These are phyloP conservation scores for Conoideocrella luteorostrata DNA, from an alignment of 2,329 filamentous ascomycete species.

Conservation along the genomic window DNA sequence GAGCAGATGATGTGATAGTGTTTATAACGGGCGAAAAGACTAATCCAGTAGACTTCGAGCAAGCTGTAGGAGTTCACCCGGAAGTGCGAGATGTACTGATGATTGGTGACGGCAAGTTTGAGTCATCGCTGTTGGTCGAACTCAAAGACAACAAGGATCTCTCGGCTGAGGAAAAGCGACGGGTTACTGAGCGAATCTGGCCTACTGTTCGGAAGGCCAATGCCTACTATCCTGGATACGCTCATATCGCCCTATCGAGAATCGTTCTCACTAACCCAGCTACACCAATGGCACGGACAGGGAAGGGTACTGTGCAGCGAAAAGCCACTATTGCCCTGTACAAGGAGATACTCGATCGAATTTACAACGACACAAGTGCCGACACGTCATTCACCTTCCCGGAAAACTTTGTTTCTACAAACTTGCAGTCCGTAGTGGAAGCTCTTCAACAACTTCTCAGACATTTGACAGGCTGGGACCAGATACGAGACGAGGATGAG, in stretches of 20 bases:
- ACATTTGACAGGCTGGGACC: neutral
- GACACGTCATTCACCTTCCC: too few species aligned
- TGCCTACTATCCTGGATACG: constrained; percentile 2
- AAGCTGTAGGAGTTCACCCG: constrained; percentile 1
- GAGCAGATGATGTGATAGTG: constrained; percentile 9
- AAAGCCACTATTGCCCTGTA: constrained; percentile 11
- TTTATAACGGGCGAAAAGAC: constrained; percentile 10
- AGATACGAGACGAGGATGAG: neutral
- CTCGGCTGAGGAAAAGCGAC: neutral
- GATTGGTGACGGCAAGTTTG: constrained; percentile 4
- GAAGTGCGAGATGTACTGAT: constrained; percentile 6
- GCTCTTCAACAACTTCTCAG: neutral
- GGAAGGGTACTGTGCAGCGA: constrained; percentile 10
- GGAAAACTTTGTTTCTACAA: neutral
- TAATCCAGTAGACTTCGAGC: constrained; percentile 8
- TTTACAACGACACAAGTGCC: constrained; percentile 5
- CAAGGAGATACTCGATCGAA: constrained; percentile 4
- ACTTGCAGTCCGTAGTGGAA: neutral
- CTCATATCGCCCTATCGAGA: constrained; percentile 3
- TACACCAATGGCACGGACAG: constrained; percentile 5
- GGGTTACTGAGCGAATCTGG: constrained; percentile 6
- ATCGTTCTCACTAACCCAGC: constrained; percentile 2
- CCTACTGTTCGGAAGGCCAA: constrained; percentile 6
- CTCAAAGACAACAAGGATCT: neutral
- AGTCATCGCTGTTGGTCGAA: constrained; percentile 1